Percentiles rank a stretch among this genome's conserved stretches.
Evolutionary conservation across 2,329 filamentous ascomycete genomes (phyloP).

Genomic region (Claviceps digitariae): DNA sequence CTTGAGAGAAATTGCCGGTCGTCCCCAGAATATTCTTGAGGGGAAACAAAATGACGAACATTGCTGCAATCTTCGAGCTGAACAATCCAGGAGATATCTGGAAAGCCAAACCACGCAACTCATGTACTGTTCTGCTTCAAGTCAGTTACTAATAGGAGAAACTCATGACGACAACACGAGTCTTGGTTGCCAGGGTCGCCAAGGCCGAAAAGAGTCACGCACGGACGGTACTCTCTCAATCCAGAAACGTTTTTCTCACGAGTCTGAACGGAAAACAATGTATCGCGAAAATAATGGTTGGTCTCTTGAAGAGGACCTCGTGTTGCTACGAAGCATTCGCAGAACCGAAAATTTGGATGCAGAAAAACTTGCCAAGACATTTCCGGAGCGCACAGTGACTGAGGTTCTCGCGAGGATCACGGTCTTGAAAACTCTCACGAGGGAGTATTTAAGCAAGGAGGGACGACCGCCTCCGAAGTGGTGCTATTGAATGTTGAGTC

Average conservation of each 20-base stretch:
- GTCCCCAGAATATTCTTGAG: background rate
- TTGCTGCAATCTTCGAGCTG: background rate
- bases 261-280: background rate
- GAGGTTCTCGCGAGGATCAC: conserved; percentile 11
- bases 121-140: conserved; percentile 9
- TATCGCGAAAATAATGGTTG: conserved; percentile 9
- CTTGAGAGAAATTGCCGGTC: background rate
- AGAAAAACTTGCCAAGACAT: conserved; percentile 4
- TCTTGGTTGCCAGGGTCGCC: background rate
- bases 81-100: background rate
- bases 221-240: background rate
- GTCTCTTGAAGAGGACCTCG: conserved; percentile 14
- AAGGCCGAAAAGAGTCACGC: background rate
- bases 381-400: conserved; percentile 8
- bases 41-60: background rate
- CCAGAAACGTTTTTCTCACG: background rate
- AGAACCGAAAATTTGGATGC: conserved; percentile 8
- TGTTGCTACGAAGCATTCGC: conserved; percentile 13
- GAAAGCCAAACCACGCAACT: conserved; percentile 3
- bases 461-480: conserved; percentile 12
- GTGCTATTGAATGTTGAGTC: conserved; percentile 10
- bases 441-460: conserved; percentile 9
- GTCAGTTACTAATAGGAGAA: conserved; percentile 2
- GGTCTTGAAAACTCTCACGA: conserved; percentile 11
- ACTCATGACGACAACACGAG: background rate